Evolutionary conservation across 352 stramenopile genomes (phyloP).

Genomic region (Hyaloperonospora arabidopsidis): DNA sequence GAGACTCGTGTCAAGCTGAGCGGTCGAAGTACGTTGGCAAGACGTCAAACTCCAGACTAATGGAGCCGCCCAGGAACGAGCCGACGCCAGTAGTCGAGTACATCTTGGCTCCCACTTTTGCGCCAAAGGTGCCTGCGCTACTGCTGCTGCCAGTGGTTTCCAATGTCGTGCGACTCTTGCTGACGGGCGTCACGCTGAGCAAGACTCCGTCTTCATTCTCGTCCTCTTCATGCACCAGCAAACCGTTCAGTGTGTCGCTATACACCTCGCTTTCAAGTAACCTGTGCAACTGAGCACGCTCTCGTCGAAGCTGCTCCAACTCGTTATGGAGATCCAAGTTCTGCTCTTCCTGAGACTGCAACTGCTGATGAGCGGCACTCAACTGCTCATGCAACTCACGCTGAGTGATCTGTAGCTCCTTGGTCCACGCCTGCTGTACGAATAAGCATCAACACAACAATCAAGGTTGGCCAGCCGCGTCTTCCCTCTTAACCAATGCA

Average conservation of each 20-base stretch:
- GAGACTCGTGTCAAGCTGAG: constrained; percentile 10
- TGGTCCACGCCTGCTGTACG: constrained; percentile 68
- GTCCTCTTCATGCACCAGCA: constrained; percentile 71
- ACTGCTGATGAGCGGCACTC: constrained; percentile 49
- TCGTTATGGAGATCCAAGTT: constrained; percentile 69
- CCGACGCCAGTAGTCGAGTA: constrained; percentile 29
- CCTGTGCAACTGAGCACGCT: constrained; percentile 45
- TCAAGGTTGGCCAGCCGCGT: constrained; percentile 8
- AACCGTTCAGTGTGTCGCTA: constrained; percentile 44
- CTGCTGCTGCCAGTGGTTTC: constrained; percentile 4
- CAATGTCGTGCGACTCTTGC: constrained; percentile 18
- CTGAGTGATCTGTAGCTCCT: constrained; percentile 73
- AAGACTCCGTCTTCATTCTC: constrained; percentile 70
- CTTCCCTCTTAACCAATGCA: not conserved
- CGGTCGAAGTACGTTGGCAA: constrained; percentile 71
- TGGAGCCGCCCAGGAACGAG: constrained; percentile 45
- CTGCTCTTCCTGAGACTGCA: constrained; percentile 61
- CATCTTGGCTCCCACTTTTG: constrained; percentile 16
- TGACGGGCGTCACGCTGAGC: constrained; percentile 54
- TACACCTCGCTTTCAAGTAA: constrained; percentile 73
- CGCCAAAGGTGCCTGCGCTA: not conserved
- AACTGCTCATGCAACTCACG: constrained; percentile 68
- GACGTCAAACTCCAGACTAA: constrained; percentile 71
- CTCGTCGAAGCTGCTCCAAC: constrained; percentile 55
- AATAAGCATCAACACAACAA: constrained; percentile 5